These are phyloP conservation scores for Chaetothyriales sp. DNA, from an alignment of 2,329 filamentous ascomycete species.

Conservation along the genomic window DNA sequence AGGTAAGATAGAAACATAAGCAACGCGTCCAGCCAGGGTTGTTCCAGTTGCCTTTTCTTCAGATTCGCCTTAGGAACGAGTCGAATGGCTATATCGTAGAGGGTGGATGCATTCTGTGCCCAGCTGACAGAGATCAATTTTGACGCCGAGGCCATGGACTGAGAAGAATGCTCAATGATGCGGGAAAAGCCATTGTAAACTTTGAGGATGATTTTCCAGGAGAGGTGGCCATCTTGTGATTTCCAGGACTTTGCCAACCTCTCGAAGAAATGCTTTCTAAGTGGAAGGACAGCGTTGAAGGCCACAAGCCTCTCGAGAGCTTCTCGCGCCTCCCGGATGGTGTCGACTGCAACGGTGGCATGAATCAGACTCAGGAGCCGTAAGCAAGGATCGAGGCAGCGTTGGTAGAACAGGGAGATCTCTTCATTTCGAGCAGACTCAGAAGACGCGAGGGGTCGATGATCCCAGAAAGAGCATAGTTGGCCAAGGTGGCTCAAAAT, in stretches of 20 bases:
- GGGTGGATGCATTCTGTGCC: background rate
- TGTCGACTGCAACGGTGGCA: background rate
- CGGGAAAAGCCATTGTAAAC: background rate
- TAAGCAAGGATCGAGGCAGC: background rate
- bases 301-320: conserved; percentile 22
- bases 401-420: background rate
- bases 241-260: conserved; percentile 12
- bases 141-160: background rate
- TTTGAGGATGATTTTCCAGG: background rate
- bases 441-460: background rate
- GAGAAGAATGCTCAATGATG: background rate
- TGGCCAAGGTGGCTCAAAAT: background rate
- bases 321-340: background rate
- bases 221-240: background rate
- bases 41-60: conserved; percentile 31
- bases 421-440: background rate
- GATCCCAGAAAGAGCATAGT: background rate
- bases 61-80: conserved; percentile 31
- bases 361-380: background rate
- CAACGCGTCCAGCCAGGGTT: conserved; percentile 37
- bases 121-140: background rate
- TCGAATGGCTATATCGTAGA: conserved; percentile 25
- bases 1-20: conserved; percentile 31
- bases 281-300: conserved; percentile 24
- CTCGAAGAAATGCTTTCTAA: conserved; percentile 15